Percentiles rank a stretch among this genome's conserved stretches.
These are phyloP conservation scores for Cyberlindnera americana DNA, from an alignment of 805 yeast genomes.

Conservation along the genomic window DNA sequence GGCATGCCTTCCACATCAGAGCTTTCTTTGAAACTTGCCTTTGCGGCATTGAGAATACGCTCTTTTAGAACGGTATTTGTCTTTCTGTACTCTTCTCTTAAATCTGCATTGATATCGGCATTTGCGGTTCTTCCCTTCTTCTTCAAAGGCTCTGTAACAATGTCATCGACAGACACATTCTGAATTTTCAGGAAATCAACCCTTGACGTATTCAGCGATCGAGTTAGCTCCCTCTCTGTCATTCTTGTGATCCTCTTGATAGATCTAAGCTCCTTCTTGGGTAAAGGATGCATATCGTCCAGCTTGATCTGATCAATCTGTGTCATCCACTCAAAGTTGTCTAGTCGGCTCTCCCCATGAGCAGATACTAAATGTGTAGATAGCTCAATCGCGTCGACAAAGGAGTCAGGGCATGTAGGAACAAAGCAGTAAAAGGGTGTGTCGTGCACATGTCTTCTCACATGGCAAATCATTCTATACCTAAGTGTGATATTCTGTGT, in stretches of 20 bases:
- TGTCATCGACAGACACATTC: slow-evolving; percentile 24
- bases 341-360: slow-evolving; percentile 32
- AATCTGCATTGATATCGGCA: slow-evolving; percentile 24
- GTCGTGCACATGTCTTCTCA: slow-evolving; percentile 65
- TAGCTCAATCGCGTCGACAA: slow-evolving; percentile 58
- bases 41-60: slow-evolving; percentile 7
- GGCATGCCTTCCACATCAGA: slow-evolving; percentile 19
- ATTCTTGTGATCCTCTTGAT: slow-evolving; percentile 10
- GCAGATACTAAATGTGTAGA: slow-evolving; percentile 59
- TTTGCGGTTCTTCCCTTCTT: slow-evolving; percentile 28
- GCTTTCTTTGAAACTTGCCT: slow-evolving; percentile 10
- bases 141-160: slow-evolving; percentile 25
- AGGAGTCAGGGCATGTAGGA: slow-evolving; percentile 62
- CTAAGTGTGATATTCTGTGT: slow-evolving; percentile 46
- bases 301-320: slow-evolving; percentile 15
- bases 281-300: slow-evolving; percentile 7
- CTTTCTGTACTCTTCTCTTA: slow-evolving; percentile 20
- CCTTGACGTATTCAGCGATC: slow-evolving; percentile 10
- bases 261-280: slow-evolving; percentile 8
- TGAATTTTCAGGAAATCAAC: slow-evolving; percentile 25
- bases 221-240: slow-evolving; percentile 12
- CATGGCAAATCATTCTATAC: slow-evolving; percentile 58
- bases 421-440: slow-evolving; percentile 61
- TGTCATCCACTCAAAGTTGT: slow-evolving; percentile 17
- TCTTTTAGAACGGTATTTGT: slow-evolving; percentile 10